Percentiles rank a stretch among this genome's conserved stretches.
Conservation (phyloP, 345 rosid species). For the Eucalyptus polybractea region DNA sequence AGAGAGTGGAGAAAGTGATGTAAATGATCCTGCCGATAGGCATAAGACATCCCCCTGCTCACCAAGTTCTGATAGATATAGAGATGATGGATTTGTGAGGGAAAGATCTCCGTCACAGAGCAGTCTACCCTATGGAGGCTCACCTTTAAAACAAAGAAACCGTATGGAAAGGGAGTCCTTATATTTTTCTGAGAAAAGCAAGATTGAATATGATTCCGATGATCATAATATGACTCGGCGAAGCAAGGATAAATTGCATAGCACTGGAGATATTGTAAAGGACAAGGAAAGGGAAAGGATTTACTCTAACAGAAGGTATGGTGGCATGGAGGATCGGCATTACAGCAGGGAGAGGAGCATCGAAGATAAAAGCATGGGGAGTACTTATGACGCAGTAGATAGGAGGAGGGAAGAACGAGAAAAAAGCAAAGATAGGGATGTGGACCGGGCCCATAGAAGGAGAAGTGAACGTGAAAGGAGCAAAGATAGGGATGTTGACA, state of each 20-base stretch:
- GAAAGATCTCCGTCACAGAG: conserved; percentile 42
- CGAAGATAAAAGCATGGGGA: conserved; percentile 1
- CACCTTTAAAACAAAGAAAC: conserved; percentile 10
- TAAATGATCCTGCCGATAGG: conserved; percentile 16
- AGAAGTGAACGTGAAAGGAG: conserved; percentile 31
- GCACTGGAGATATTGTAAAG: conserved; percentile 21
- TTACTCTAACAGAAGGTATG: conserved; percentile 17
- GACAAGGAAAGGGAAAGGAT: conserved; percentile 27
- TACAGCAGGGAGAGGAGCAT: conserved; percentile 16
- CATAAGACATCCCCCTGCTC: conserved; percentile 11
- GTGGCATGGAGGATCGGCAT: conserved; percentile 18
- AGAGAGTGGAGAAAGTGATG: conserved; percentile 10
- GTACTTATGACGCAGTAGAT: conserved; percentile 12
- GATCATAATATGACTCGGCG: conserved; percentile 8
- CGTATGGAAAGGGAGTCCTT: conserved; percentile 6
- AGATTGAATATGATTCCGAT: conserved; percentile 6
- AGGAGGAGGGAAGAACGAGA: conserved; percentile 1
- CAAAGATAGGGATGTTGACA: conserved; percentile 26
- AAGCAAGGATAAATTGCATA: conserved; percentile 18
- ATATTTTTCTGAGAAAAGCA: background rate
- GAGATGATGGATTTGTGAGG: conserved; percentile 34
- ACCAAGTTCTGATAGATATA: conserved; percentile 17
- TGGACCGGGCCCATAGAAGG: conserved; percentile 30
- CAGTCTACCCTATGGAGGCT: conserved; percentile 27
- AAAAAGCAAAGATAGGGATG: conserved; percentile 17